Percentiles rank a stretch among this genome's conserved stretches.
Conservation (phyloP, 2,329 filamentous ascomycete genomes). For the Trichoderma koningii region DNA sequence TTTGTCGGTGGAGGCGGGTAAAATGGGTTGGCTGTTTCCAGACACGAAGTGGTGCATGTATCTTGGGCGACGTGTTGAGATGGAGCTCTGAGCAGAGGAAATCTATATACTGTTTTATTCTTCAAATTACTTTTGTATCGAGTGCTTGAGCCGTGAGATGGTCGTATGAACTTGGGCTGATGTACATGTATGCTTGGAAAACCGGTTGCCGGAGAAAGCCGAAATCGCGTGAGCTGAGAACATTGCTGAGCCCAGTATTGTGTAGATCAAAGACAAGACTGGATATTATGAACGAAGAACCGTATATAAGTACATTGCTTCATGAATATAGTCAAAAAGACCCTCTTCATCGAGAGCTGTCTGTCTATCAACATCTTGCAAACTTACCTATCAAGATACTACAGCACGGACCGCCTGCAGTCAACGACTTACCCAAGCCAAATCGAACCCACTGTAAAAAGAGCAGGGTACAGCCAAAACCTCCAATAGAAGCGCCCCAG, state of each 20-base stretch:
- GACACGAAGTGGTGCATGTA: constrained; percentile 35
- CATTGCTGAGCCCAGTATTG: too few species aligned
- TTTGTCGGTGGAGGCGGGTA: constrained; percentile 49
- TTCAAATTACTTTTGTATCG: constrained; percentile 25
- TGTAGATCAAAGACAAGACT: too few species aligned
- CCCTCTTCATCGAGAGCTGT: too few species aligned
- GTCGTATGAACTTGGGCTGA: background rate
- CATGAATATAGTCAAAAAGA: too few species aligned
- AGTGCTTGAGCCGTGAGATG: background rate
- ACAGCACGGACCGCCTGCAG: background rate
- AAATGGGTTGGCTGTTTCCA: constrained; percentile 40
- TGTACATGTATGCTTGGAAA: background rate
- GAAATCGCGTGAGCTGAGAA: too few species aligned
- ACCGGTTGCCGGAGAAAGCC: too few species aligned
- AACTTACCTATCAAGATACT: too few species aligned
- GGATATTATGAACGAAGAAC: too few species aligned
- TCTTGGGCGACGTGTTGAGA: constrained; percentile 35
- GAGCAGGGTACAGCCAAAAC: background rate
- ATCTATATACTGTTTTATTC: constrained; percentile 52
- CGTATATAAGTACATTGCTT: too few species aligned
- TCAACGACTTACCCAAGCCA: background rate
- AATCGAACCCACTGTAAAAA: background rate
- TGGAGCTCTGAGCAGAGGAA: constrained; percentile 48
- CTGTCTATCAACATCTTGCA: too few species aligned
- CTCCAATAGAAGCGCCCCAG: constrained; percentile 25